Evolutionary conservation across 345 rosid species (phyloP).

Genomic region (Salix koriyanagi): DNA sequence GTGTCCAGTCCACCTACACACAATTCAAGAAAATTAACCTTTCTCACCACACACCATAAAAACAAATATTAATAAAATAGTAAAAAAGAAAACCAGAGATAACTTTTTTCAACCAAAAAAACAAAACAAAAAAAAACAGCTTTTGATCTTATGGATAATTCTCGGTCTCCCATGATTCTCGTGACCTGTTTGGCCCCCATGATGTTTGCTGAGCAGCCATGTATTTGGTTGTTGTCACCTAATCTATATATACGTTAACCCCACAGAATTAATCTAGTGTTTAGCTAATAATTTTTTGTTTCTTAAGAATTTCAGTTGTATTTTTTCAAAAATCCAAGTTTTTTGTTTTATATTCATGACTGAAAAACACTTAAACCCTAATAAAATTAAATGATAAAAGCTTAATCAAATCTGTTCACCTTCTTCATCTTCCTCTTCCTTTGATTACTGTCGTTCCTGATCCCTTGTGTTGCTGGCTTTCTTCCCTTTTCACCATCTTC

Average conservation of each 20-base stretch:
- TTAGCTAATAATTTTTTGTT: no score
- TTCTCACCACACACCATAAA: neutral
- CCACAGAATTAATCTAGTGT: neutral
- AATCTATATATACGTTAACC: neutral
- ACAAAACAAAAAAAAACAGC: neutral
- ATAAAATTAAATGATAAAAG: neutral
- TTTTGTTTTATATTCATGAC: no score
- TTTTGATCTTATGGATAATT: constrained; percentile 5
- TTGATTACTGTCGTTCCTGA: constrained; percentile 28
- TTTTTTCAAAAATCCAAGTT: neutral
- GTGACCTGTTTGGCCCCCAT: constrained; percentile 18
- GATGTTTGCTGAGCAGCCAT: neutral
- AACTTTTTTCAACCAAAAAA: no score
- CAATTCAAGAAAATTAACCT: constrained; percentile 9
- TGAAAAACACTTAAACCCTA: neutral
- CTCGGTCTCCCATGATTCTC: constrained; percentile 18
- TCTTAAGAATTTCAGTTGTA: neutral
- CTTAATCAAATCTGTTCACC: constrained; percentile 22
- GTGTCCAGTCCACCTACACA: constrained; percentile 95
- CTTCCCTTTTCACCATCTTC: constrained; percentile 46
- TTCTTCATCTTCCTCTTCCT: constrained; percentile 67
- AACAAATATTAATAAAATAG: neutral
- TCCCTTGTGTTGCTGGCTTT: constrained; percentile 38
- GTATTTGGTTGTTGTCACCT: neutral
- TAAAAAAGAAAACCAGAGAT: no score